A percentile compares a stretch with the other conserved stretches of the same genome.
Conservation (phyloP, 2,329 filamentous ascomycete genomes). For the Fusarium hainanense region DNA sequence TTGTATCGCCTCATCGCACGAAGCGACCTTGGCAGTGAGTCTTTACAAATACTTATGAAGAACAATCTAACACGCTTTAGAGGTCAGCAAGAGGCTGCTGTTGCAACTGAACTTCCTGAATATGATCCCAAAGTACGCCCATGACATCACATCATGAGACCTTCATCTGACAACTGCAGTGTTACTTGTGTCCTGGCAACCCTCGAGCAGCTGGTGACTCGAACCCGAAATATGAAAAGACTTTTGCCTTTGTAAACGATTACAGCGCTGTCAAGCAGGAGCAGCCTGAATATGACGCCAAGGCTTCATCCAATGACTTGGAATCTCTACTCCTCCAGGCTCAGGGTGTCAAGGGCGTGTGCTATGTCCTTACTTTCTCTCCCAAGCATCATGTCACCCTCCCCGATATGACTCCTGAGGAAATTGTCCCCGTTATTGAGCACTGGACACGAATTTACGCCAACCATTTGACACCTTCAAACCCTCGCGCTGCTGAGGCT, state of each 20-base stretch:
- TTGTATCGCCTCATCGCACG: constrained; percentile 95
- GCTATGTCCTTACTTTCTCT: constrained; percentile 96
- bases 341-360: constrained; percentile 90
- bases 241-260: constrained; percentile 96
- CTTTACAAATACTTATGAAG: background rate
- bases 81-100: constrained; percentile 80
- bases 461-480: constrained; percentile 78
- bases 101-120: constrained; percentile 75
- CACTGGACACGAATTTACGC: constrained; percentile 94
- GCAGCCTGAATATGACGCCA: constrained; percentile 78
- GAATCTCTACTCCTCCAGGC: constrained; percentile 82
- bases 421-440: constrained; percentile 85
- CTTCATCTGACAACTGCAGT: constrained; percentile 61
- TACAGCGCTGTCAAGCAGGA: constrained; percentile 96
- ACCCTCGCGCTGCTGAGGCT: constrained; percentile 64
- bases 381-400: constrained; percentile 90
- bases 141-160: constrained; percentile 15
- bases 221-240: constrained; percentile 88
- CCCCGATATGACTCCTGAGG: constrained; percentile 81
- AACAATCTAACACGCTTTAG: constrained; percentile 55
- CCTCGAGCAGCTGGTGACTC: constrained; percentile 84
- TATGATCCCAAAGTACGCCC: constrained; percentile 78
- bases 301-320: constrained; percentile 64
- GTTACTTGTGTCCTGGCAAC: constrained; percentile 95
- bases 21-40: constrained; percentile 98